These are phyloP conservation scores for Persicaria maculosa DNA, from an alignment of 148 eudicot species.

Conservation along the genomic window DNA sequence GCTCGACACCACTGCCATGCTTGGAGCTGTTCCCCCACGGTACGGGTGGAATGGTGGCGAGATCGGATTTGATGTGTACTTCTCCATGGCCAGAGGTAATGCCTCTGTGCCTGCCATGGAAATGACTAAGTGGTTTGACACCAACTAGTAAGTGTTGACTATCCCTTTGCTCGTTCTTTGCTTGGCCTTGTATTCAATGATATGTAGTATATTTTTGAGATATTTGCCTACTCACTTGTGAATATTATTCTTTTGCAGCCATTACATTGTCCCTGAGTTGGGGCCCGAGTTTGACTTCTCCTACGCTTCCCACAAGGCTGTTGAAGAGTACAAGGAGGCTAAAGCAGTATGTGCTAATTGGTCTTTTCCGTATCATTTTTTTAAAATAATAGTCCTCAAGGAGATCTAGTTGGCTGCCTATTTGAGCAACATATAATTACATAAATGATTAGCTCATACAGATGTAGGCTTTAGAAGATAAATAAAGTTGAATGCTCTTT, in stretches of 20 bases:
- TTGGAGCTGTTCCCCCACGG: conserved; percentile 66
- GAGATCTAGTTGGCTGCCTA: neutral
- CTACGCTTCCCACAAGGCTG: conserved; percentile 82
- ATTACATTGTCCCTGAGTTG: conserved; percentile 86
- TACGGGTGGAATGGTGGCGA: conserved; percentile 63
- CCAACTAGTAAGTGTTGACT: conserved; percentile 55
- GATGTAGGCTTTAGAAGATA: neutral
- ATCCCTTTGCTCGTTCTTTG: conserved; percentile 1
- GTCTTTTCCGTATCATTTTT: neutral
- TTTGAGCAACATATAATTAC: neutral
- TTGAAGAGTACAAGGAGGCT: conserved; percentile 77
- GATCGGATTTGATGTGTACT: conserved; percentile 53
- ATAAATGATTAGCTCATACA: neutral
- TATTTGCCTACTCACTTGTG: neutral
- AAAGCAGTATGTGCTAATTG: conserved; percentile 49
- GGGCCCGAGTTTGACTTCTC: conserved; percentile 69
- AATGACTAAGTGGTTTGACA: conserved; percentile 81
- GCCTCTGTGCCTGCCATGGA: conserved; percentile 62
- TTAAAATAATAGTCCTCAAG: neutral
- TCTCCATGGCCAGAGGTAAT: conserved; percentile 74
- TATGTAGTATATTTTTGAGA: neutral
- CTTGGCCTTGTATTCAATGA: neutral
- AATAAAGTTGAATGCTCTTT: neutral
- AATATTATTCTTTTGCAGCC: conserved; percentile 39
- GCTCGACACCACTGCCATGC: conserved; percentile 63